Base-by-base conservation (phyloP, 495 filamentous ascomycete species). In the Pseudevernia furfuracea region DNA sequence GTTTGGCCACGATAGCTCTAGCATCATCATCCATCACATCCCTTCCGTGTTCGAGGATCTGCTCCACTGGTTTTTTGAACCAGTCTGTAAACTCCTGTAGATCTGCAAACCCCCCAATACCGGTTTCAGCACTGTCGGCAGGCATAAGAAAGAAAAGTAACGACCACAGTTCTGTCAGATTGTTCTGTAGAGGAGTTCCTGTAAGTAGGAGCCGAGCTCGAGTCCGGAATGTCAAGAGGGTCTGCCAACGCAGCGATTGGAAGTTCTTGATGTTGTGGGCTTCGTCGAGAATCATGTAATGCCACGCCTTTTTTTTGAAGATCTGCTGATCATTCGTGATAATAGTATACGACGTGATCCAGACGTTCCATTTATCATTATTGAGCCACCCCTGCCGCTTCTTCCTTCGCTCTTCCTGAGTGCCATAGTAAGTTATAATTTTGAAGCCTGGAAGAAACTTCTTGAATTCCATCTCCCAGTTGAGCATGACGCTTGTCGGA, bases 381-480 rank as follows among this genome's bases (percentile, higher is more conserved):
- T 94, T 87, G 65, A 82, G 88, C 94, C 95, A 97, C 28, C 93
- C 92, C 69, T 87, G 84, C 49, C 95, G 87, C 76, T 96, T 96
- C 69, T 85, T 81, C 73, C 89, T 90, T 25, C 95, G 88, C 77
- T 97, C 93, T 66, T 97, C 94, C 70, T 89, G 85, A 48, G 84
- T 89, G 19, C 95, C 95, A 72, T 97, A 97, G 78, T 99, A 99
- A 3, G 92, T 92, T 67, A 97, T 85, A 65, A 97, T 92, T 72
- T 96, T 97, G 82, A 99, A 99, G 3, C 95, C 95, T 17, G 95
- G 95, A 58, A 91, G 92, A 87, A 92, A 99, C 74, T 97, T 97
- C 71, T 97, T 97, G 81, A 99, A 99, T 74, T 99, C 95, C 88
- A 96, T 97, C 73, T 97, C 95, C 95, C 95, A 99, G 73, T 99